A percentile compares a stretch with the other conserved stretches of the same genome.
Evolutionary conservation across 1,284 basidiomycete species (phyloP).

Genomic region (Hypsizygus ulmarius): DNA sequence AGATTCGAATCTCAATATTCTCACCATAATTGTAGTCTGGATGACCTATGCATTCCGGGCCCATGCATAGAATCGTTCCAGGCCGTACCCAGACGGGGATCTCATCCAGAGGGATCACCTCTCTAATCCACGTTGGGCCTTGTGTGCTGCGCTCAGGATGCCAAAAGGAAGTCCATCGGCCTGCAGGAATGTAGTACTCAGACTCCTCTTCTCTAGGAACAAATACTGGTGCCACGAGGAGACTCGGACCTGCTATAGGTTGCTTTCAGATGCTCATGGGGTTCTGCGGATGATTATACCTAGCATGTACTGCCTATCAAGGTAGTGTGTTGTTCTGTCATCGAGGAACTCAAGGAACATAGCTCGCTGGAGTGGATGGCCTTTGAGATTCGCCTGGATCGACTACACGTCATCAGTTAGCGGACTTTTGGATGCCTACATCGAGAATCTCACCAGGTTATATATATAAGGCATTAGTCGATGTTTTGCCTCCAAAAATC

Average conservation of each 20-base stretch:
- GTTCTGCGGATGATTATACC: constrained; percentile 31
- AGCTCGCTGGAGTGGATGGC: constrained; percentile 65
- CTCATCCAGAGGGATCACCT: constrained; percentile 53
- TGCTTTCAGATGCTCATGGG: background rate
- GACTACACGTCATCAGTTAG: constrained; percentile 40
- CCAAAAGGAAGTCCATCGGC: constrained; percentile 68
- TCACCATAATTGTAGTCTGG: constrained; percentile 66
- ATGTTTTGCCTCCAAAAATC: constrained; percentile 66
- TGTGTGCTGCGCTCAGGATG: constrained; percentile 44
- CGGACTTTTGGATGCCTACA: constrained; percentile 1
- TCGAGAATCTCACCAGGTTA: constrained; percentile 44
- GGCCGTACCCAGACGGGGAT: constrained; percentile 69
- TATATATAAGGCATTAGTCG: constrained; percentile 76
- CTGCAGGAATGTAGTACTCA: constrained; percentile 69
- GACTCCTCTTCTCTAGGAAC: constrained; percentile 54
- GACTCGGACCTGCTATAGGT: constrained; percentile 48
- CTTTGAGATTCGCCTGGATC: constrained; percentile 54
- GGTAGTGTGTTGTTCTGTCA: constrained; percentile 61
- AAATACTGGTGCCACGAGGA: constrained; percentile 76
- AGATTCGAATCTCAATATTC: constrained; percentile 51
- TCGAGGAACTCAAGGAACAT: constrained; percentile 75
- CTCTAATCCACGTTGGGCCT: constrained; percentile 57
- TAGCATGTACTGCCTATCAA: constrained; percentile 71
- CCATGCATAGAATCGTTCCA: constrained; percentile 55
- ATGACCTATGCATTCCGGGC: constrained; percentile 48